Percentiles rank a stretch among this genome's conserved stretches.
Conservation (phyloP, 805 yeast genomes). For the Jamesozyma rosinii region DNA sequence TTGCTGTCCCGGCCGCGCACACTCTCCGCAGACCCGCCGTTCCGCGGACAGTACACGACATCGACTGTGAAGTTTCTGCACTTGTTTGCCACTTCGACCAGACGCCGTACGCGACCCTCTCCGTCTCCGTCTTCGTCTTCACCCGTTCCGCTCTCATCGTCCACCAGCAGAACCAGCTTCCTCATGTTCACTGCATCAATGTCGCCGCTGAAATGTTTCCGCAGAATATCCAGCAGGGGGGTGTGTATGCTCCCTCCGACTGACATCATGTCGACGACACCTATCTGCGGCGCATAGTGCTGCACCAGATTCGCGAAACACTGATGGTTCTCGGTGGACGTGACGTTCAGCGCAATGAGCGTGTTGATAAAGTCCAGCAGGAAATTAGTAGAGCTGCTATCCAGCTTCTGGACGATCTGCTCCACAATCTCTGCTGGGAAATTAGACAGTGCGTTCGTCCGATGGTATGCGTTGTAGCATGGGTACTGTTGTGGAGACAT, state of each 20-base stretch:
- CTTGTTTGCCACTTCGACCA: too few species aligned
- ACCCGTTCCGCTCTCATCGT: too few species aligned
- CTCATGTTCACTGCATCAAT: background rate
- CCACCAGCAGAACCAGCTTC: conserved; percentile 1
- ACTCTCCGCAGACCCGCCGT: background rate
- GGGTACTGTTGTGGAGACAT: background rate
- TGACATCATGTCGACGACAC: background rate
- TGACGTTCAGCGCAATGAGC: conserved; percentile 4
- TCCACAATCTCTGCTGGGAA: conserved; percentile 9
- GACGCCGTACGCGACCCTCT: background rate
- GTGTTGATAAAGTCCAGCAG: conserved; percentile 9
- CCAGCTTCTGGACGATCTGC: conserved; percentile 8
- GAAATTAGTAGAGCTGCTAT: conserved; percentile 3
- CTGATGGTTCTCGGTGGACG: background rate
- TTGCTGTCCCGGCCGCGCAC: background rate
- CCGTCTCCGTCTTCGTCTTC: background rate
- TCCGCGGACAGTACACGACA: conserved; percentile 1
- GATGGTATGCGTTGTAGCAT: background rate
- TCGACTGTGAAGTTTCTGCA: background rate
- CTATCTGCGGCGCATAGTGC: background rate
- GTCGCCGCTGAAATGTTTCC: background rate
- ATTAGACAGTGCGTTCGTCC: background rate
- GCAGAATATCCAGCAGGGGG: background rate
- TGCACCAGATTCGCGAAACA: conserved; percentile 2
- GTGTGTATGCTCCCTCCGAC: background rate